Percentiles rank a stretch among this genome's conserved stretches.
Evolutionary conservation across 2,329 filamentous ascomycete genomes (phyloP).

Genomic region (Alternaria metachromatica): DNA sequence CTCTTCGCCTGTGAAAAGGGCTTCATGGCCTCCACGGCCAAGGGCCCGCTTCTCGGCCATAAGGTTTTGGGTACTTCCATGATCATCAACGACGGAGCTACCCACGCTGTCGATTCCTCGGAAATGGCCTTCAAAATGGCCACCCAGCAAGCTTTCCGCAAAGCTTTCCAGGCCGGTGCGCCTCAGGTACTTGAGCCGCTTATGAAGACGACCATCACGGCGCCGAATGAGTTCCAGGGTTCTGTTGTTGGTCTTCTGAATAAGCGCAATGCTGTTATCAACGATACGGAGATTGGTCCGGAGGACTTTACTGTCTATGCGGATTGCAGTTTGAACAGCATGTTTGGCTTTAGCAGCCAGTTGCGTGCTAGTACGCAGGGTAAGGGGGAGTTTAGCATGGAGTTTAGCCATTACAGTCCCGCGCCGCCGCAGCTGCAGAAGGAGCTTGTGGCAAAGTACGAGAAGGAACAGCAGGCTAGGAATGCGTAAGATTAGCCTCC

Average conservation of each 20-base stretch:
- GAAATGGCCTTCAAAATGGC: slow-evolving; percentile 96
- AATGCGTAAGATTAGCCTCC: slow-evolving; percentile 59
- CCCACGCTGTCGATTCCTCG: slow-evolving; percentile 96
- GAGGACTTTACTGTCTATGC: slow-evolving; percentile 94
- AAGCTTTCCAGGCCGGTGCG: slow-evolving; percentile 81
- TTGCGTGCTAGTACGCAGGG: slow-evolving; percentile 93
- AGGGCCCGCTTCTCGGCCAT: slow-evolving; percentile 91
- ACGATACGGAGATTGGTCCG: slow-evolving; percentile 90
- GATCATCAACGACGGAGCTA: slow-evolving; percentile 95
- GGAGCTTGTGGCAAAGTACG: slow-evolving; percentile 71
- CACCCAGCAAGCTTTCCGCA: slow-evolving; percentile 95
- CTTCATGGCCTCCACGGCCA: slow-evolving; percentile 81
- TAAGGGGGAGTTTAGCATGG: slow-evolving; percentile 98
- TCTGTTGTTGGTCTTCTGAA: slow-evolving; percentile 94
- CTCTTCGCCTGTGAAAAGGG: slow-evolving; percentile 94
- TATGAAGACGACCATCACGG: slow-evolving; percentile 98
- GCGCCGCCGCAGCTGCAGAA: slow-evolving; percentile 89
- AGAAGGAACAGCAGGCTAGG: slow-evolving; percentile 70
- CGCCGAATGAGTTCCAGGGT: slow-evolving; percentile 96
- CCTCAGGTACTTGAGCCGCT: slow-evolving; percentile 91
- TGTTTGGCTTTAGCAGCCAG: slow-evolving; percentile 97
- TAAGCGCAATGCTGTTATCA: slow-evolving; percentile 93
- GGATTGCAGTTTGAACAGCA: slow-evolving; percentile 92
- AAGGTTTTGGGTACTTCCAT: slow-evolving; percentile 87
- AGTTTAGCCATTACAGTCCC: slow-evolving; percentile 94